Conservation (phyloP, 768 basidiomycete genomes). For the Pleurotus pulmonarius region DNA sequence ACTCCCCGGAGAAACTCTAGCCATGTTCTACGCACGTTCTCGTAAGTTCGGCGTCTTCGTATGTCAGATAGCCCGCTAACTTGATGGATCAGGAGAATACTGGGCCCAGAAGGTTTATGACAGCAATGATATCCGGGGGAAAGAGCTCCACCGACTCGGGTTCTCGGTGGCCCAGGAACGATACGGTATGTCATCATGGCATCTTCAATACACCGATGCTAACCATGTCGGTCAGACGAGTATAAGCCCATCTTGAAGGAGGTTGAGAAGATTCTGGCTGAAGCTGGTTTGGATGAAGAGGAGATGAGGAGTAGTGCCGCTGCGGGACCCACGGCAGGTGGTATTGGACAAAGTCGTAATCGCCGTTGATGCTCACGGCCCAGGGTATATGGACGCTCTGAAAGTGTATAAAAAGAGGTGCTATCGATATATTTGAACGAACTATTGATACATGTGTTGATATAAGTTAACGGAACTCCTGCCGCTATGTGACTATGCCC, state of each 20-base stretch:
- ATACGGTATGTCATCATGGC: constrained; percentile 51
- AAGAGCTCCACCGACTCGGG: constrained; percentile 72
- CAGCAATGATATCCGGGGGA: constrained; percentile 64
- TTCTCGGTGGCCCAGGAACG: constrained; percentile 72
- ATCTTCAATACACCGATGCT: neutral
- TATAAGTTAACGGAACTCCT: neutral
- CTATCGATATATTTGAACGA: neutral
- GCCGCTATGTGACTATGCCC: neutral
- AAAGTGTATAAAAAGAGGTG: neutral
- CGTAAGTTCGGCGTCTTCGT: constrained; percentile 38
- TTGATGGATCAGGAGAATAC: constrained; percentile 50
- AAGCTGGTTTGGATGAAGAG: constrained; percentile 82
- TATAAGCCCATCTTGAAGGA: constrained; percentile 84
- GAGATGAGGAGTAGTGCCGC: constrained; percentile 65
- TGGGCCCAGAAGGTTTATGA: constrained; percentile 75
- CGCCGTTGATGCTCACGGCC: constrained; percentile 23
- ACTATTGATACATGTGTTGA: neutral
- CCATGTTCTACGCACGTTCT: constrained; percentile 79
- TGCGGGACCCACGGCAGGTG: constrained; percentile 31
- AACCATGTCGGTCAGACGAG: constrained; percentile 36
- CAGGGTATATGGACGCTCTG: no score
- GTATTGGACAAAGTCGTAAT: constrained; percentile 50
- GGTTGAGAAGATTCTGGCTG: constrained; percentile 77
- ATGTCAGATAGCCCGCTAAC: no score
- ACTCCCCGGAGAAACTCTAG: constrained; percentile 78